A percentile compares a stretch with the other conserved stretches of the same genome.
Evolutionary conservation across 352 stramenopile genomes (phyloP).

Genomic region (Thraustochytrium striatum): DNA sequence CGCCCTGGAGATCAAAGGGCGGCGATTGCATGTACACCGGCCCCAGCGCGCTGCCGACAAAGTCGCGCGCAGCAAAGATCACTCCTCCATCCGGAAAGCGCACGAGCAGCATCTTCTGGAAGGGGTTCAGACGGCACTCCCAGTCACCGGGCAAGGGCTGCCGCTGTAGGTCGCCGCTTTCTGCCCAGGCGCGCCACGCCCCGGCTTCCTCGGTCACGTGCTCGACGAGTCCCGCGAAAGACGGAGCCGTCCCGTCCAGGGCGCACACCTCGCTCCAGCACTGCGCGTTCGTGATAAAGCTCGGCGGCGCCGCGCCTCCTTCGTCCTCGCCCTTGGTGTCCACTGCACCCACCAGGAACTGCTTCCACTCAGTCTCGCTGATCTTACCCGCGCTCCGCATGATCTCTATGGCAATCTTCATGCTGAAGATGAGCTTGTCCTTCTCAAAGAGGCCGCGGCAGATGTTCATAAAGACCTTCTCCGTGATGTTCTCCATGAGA

Average conservation of each 20-base stretch:
- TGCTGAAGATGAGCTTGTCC: conserved; percentile 89
- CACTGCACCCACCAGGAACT: conserved; percentile 72
- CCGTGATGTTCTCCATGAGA: conserved; percentile 82
- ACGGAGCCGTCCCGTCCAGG: background rate
- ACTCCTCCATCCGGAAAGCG: conserved; percentile 81
- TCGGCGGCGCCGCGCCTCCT: background rate
- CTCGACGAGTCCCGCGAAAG: conserved; percentile 33
- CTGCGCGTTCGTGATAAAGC: background rate
- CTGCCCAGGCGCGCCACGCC: conserved; percentile 72
- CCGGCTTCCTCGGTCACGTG: conserved; percentile 59
- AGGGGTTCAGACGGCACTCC: conserved; percentile 70
- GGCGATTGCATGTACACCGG: conserved; percentile 79
- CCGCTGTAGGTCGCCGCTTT: conserved; percentile 70
- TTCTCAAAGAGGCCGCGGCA: conserved; percentile 88
- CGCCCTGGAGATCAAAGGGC: conserved; percentile 81
- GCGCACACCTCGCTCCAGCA: conserved; percentile 31
- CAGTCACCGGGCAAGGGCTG: conserved; percentile 65
- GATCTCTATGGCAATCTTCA: conserved; percentile 84
- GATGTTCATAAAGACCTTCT: conserved; percentile 87
- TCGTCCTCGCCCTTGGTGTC: background rate
- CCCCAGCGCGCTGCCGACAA: conserved; percentile 71
- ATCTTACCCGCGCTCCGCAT: conserved; percentile 69
- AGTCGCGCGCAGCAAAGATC: conserved; percentile 75
- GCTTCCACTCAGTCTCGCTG: conserved; percentile 70
- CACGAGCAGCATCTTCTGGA: conserved; percentile 81